phyloP scores from a whole-genome alignment of 371 early-diverging fungal species.

The Mucor racemosus region DNA sequence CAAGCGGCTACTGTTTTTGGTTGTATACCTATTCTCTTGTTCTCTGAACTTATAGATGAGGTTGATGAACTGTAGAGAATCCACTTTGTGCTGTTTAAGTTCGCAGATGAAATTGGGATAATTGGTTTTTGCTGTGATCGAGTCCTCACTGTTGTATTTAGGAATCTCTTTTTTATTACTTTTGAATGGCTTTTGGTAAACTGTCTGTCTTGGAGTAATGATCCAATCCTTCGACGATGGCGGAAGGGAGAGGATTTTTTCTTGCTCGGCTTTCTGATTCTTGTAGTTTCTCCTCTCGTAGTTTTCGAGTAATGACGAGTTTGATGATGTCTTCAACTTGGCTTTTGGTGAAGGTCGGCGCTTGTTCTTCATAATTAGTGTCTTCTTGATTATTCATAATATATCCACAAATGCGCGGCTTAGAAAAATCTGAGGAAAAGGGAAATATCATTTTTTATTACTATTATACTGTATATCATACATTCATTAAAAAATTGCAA shows the following conservation, averaged over 20 bases:
- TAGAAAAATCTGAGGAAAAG: slow-evolving; percentile 6
- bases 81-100: slow-evolving; percentile 6
- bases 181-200: not conserved
- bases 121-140: slow-evolving; percentile 8
- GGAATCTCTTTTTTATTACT: not conserved
- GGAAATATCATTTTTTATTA: not conserved
- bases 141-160: not conserved
- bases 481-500: too few relatives aligned
- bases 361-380: too few relatives aligned
- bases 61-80: not conserved
- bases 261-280: not conserved
- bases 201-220: not conserved
- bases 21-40: not conserved
- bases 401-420: slow-evolving; percentile 10
- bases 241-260: not conserved
- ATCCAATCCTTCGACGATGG: slow-evolving; percentile 1
- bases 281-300: too few relatives aligned
- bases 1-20: slow-evolving; percentile 13
- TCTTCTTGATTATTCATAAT: too few relatives aligned
- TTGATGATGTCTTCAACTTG: slow-evolving; percentile 3
- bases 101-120: slow-evolving; percentile 12
- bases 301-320: not conserved
- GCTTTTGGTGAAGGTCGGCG: not conserved
- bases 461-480: too few relatives aligned
- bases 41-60: slow-evolving; percentile 11